phyloP scores from a whole-genome alignment of 176 grass and related monocot species.

The Aegilops longissima region DNA sequence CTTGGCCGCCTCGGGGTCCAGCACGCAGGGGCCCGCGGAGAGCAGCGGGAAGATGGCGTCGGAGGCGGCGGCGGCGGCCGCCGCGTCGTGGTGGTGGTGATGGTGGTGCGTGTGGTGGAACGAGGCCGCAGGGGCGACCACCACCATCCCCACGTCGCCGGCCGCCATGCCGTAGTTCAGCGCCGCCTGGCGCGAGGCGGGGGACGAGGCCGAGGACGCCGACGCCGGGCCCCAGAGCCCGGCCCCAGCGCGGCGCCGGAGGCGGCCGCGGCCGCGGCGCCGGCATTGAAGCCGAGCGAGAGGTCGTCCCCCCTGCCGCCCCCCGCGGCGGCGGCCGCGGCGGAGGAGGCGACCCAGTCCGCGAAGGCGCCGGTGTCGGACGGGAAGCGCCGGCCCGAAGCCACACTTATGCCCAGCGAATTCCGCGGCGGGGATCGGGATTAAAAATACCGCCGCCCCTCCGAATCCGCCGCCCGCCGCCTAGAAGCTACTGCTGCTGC shows the following conservation, averaged over 20 bases:
- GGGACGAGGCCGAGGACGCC: not conserved
- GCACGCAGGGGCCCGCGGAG: constrained; percentile 48
- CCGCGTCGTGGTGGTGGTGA: constrained; percentile 55
- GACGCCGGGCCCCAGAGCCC: constrained; percentile 30
- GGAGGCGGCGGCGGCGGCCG: not conserved
- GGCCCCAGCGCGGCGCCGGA: constrained; percentile 49
- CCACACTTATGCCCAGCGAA: constrained; percentile 50
- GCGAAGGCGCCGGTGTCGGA: constrained; percentile 99
- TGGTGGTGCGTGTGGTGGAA: constrained; percentile 90
- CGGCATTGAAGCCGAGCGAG: constrained; percentile 95
- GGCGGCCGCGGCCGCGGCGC: constrained; percentile 55
- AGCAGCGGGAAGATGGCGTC: constrained; percentile 86
- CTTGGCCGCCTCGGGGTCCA: constrained; percentile 52
- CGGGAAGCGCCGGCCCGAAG: constrained; percentile 98
- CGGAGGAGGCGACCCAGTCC: constrained; percentile 84
- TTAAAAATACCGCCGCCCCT: constrained; percentile 21
- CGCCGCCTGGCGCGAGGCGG: constrained; percentile 34
- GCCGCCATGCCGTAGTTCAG: constrained; percentile 79
- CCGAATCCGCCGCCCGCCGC: no score
- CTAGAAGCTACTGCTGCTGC: not conserved
- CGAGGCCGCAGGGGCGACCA: constrained; percentile 74
- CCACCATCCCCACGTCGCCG: constrained; percentile 76
- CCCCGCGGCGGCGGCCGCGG: constrained; percentile 41
- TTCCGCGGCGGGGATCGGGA: not conserved
- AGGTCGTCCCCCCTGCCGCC: constrained; percentile 68